A percentile compares a stretch with the other conserved stretches of the same genome.
Conservation (phyloP, 805 yeast species). For the Lachancea kluyveri region DNA sequence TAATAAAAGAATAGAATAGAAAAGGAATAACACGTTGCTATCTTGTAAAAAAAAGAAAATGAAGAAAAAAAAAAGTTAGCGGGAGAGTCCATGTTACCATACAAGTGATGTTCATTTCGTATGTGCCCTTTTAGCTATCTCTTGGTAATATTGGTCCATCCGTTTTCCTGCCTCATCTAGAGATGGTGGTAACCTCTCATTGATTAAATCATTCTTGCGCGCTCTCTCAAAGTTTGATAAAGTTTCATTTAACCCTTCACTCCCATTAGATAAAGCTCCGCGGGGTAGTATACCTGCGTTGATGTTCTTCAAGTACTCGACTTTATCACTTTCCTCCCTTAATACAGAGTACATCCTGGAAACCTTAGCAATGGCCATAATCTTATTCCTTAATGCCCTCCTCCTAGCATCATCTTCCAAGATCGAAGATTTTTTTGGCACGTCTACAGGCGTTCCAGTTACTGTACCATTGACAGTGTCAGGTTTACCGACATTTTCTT, state of each 20-base stretch:
- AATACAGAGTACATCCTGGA: constrained; percentile 86
- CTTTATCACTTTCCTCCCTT: constrained; percentile 83
- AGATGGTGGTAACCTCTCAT: constrained; percentile 87
- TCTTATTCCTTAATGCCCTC: constrained; percentile 72
- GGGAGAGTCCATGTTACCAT: no score
- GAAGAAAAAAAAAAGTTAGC: no score
- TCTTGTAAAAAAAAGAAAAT: constrained; percentile 1
- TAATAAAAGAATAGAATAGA: no score
- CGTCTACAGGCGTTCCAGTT: constrained; percentile 1
- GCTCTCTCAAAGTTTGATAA: constrained; percentile 79
- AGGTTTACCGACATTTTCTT: constrained; percentile 32
- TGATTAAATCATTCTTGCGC: constrained; percentile 64
- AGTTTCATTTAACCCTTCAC: constrained; percentile 67
- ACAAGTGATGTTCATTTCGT: not conserved
- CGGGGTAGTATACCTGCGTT: constrained; percentile 78
- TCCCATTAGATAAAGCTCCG: constrained; percentile 78
- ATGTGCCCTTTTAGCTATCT: constrained; percentile 28
- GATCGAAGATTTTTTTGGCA: constrained; percentile 12
- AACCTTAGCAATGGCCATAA: constrained; percentile 92
- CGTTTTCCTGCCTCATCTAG: constrained; percentile 46
- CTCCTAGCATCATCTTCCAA: constrained; percentile 31
- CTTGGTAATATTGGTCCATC: constrained; percentile 40
- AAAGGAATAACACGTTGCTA: no score
- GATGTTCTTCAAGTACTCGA: constrained; percentile 66
- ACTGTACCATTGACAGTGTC: constrained; percentile 16